phyloP scores from a whole-genome alignment of 345 rosid species.

The Citrus sp. region DNA sequence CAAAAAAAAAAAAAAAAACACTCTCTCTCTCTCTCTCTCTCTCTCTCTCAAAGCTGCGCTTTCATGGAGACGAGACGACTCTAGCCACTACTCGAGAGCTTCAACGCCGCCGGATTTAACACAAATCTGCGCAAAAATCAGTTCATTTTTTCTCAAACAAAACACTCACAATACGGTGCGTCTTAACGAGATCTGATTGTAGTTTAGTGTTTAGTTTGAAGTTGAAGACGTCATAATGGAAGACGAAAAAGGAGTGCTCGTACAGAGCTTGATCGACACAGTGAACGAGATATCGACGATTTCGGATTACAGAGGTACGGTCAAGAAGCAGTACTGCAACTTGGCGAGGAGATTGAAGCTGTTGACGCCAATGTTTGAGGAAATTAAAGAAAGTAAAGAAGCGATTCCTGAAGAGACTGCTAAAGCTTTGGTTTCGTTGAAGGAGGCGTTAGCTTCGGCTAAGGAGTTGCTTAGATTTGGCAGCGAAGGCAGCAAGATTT shows the following conservation, averaged over 20 bases:
- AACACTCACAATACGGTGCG: background rate
- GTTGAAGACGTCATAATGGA: background rate
- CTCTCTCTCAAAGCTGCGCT: background rate
- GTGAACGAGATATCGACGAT: constrained; percentile 24
- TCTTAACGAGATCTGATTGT: constrained; percentile 10
- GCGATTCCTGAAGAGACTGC: constrained; percentile 31
- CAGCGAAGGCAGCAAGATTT: constrained; percentile 87
- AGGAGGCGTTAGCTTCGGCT: constrained; percentile 34
- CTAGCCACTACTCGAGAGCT: background rate
- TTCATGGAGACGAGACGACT: background rate
- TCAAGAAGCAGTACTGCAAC: constrained; percentile 57
- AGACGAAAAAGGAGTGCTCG: constrained; percentile 7
- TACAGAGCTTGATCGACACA: constrained; percentile 9
- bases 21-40: no score
- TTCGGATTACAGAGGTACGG: constrained; percentile 38
- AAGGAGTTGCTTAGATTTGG: constrained; percentile 57
- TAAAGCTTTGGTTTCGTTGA: constrained; percentile 30
- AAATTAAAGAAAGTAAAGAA: constrained; percentile 45
- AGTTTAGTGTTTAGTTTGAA: background rate
- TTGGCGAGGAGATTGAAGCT: constrained; percentile 55
- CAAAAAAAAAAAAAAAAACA: background rate
- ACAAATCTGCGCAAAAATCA: background rate
- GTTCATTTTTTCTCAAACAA: background rate
- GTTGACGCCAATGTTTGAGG: constrained; percentile 56
- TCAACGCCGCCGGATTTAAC: background rate